These are phyloP conservation scores for Fusarium sterilihyphosum DNA, from an alignment of 2,329 filamentous ascomycete species.

Conservation along the genomic window DNA sequence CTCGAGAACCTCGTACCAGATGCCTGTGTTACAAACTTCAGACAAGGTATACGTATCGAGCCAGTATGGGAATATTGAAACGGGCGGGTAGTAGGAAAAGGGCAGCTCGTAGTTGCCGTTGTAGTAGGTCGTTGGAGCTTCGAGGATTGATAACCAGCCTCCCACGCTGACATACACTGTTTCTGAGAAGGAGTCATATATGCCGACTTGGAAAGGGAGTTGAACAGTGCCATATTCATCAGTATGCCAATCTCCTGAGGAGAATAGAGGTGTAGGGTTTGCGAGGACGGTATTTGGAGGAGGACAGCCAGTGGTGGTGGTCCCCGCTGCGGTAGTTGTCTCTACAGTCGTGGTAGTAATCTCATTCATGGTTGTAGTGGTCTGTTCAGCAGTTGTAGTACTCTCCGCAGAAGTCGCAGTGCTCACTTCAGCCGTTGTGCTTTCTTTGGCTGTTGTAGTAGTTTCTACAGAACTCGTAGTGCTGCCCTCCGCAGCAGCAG, in stretches of 20 bases:
- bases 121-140: background rate
- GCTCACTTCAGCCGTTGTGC: background rate
- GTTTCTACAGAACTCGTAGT: background rate
- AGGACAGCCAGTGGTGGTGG: background rate
- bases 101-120: accelerated
- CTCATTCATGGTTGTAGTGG: background rate
- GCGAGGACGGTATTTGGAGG: background rate
- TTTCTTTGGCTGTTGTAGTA: background rate
- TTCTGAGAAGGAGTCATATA: accelerated
- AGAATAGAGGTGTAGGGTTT: background rate
- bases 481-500: background rate
- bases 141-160: too few relatives aligned
- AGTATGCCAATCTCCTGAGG: accelerated
- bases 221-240: background rate
- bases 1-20: background rate
- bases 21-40: background rate
- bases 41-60: accelerated
- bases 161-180: background rate
- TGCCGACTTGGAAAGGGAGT: background rate
- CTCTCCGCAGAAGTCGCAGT: too few relatives aligned
- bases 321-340: background rate
- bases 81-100: background rate
- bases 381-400: background rate
- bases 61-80: background rate
- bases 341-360: accelerated